phyloP scores from a whole-genome alignment of 2,329 filamentous ascomycete genomes.

The Teratosphaeria gauchensis region DNA sequence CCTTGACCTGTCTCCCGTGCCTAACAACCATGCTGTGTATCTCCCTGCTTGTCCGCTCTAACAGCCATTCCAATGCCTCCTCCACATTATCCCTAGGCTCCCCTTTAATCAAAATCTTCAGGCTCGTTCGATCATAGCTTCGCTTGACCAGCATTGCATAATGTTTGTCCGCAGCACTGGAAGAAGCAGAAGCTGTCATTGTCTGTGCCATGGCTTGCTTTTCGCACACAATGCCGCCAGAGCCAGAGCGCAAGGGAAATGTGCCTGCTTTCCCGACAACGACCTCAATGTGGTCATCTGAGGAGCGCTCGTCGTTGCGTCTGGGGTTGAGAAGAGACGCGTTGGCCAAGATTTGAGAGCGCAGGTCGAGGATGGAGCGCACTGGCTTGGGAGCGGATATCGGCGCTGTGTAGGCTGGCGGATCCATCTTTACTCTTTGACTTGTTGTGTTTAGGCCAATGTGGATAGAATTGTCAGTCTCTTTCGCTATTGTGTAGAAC shows the following conservation, averaged over 20 bases:
- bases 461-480: neutral
- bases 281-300: conserved; percentile 6
- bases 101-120: neutral
- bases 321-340: conserved; percentile 1
- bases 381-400: neutral
- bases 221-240: neutral
- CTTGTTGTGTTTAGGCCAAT: neutral
- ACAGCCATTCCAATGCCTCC: conserved; percentile 2
- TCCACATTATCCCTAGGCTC: conserved; percentile 2
- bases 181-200: neutral
- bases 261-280: conserved; percentile 1
- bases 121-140: neutral
- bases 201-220: neutral
- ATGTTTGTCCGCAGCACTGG: neutral
- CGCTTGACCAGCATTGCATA: neutral
- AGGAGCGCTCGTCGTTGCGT: neutral
- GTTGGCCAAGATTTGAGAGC: conserved; percentile 5
- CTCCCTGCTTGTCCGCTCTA: neutral
- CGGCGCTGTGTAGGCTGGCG: neutral
- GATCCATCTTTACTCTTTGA: neutral
- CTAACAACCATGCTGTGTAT: neutral
- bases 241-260: neutral
- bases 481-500: too few relatives aligned
- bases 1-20: neutral
- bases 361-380: conserved; percentile 4